phyloP scores from a whole-genome alignment of 768 basidiomycete species.

The Boletus pseudopeckii region DNA sequence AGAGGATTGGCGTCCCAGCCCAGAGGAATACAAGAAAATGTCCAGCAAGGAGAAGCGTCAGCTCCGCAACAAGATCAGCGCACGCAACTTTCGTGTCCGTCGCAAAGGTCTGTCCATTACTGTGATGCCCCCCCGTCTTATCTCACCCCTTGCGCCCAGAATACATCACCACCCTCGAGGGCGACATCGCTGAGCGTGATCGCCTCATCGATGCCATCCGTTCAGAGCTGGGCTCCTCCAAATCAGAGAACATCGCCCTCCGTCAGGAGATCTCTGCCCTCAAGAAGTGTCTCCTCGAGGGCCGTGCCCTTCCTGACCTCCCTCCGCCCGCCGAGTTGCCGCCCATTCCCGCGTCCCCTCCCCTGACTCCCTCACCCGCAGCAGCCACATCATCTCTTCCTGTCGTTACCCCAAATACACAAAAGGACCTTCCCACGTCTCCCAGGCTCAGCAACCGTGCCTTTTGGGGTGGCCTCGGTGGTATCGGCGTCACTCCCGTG shows the following conservation, averaged over 20 bases:
- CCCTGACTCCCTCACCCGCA: conserved; percentile 24
- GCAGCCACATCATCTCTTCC: conserved; percentile 18
- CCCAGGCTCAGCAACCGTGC: conserved; percentile 47
- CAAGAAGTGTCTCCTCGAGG: conserved; percentile 71
- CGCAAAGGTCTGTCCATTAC: no score
- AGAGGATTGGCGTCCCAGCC: conserved; percentile 81
- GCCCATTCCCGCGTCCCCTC: conserved; percentile 41
- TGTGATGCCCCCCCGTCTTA: no score
- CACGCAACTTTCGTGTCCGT: conserved; percentile 90
- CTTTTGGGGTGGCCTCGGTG: conserved; percentile 83
- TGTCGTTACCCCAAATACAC: conserved; percentile 62
- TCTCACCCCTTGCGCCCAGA: conserved; percentile 42
- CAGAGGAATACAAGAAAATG: conserved; percentile 95
- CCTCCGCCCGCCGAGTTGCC: conserved; percentile 46
- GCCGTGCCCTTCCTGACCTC: conserved; percentile 48
- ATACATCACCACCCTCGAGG: conserved; percentile 92
- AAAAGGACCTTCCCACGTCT: conserved; percentile 71
- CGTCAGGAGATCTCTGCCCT: conserved; percentile 72
- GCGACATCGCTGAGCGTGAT: conserved; percentile 91
- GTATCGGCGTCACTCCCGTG: conserved; percentile 76
- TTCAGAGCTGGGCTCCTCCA: conserved; percentile 73
- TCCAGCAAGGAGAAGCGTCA: conserved; percentile 95
- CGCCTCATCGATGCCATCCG: conserved; percentile 84
- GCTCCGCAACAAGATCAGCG: conserved; percentile 94
- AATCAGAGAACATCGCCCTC: conserved; percentile 80